Conservation (phyloP, 1,284 basidiomycete genomes). For the Schizophyllum commune region DNA sequence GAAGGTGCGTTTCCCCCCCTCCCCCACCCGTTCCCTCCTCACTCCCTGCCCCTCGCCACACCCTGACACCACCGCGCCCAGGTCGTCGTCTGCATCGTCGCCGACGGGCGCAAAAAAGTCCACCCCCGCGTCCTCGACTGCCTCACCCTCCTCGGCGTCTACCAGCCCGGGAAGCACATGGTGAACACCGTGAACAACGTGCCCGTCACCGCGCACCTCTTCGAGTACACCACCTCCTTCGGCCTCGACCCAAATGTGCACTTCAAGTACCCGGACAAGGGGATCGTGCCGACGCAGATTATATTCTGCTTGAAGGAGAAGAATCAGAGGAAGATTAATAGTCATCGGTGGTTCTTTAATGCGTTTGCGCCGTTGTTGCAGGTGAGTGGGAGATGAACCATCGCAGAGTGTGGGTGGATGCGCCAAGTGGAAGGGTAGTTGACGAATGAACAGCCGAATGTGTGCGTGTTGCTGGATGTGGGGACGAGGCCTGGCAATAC, state of each 20-base stretch:
- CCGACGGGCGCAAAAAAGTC: constrained; percentile 88
- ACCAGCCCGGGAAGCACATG: constrained; percentile 77
- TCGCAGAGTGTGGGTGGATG: no score
- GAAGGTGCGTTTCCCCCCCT: constrained; percentile 47
- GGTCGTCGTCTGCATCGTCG: constrained; percentile 94
- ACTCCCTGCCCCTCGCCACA: no score
- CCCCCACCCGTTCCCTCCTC: neutral
- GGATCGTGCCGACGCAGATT: constrained; percentile 89
- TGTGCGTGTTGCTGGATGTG: constrained; percentile 88
- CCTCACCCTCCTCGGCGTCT: constrained; percentile 73
- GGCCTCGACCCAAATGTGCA: constrained; percentile 83
- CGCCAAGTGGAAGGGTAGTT: constrained; percentile 1
- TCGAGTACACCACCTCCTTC: constrained; percentile 93
- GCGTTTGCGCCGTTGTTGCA: constrained; percentile 73
- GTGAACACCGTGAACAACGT: constrained; percentile 86
- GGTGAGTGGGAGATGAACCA: constrained; percentile 37
- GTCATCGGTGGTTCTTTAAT: constrained; percentile 94
- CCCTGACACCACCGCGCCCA: constrained; percentile 28
- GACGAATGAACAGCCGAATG: constrained; percentile 57
- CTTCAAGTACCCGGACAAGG: constrained; percentile 93
- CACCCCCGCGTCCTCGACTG: constrained; percentile 94
- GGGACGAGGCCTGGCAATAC: constrained; percentile 84
- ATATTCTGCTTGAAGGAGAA: constrained; percentile 92
- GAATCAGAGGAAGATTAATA: constrained; percentile 96
- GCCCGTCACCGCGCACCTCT: constrained; percentile 88